Base-by-base conservation (phyloP, 1,284 basidiomycete genomes). In the Phlebopus sp. region DNA sequence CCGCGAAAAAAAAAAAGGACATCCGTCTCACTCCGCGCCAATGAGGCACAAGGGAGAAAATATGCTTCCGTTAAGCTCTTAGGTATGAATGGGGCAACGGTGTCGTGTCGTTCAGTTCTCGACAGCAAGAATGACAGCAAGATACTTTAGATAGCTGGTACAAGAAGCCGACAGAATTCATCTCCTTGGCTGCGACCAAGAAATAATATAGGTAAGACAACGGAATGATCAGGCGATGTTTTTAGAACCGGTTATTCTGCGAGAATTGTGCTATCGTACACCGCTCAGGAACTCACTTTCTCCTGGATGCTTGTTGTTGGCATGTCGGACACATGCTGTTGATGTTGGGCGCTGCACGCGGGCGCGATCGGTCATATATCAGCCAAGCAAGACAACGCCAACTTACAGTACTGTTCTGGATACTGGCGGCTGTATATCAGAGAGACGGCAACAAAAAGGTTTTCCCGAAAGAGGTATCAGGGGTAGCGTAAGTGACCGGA, bases 381-480 rank as follows among this genome's bases (percentile, higher is more conserved):
- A 19, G 4, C 14, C 18, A 37, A 8, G 4, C 25, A 23, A 17
- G 13, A 13, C 2, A 11, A 17, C 19, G 32, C 2, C 23, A 34
- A 56, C 72, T 44, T 50, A 77, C 75, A 68, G 45, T 76, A 75
- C 44, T 74, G 71, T 44, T 76, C 71, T 14, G 74, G 74, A 40
- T 59, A 75, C 43, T 62, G 59, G 15, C 67, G 73, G 53, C 74
- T 76, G 35, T 42, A 30, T 47, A 21, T 17, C 34, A 42, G 36
- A 45, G 21, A 23, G 21, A 23, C 6, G 21, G 30, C 36, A 23
- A 36, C 34, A 34, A 34, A 29, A 36, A 47, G 27, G 19, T 19
- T 25, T 27, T 21, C 37, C 37, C 19, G 8, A 17, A 46, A 46
- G 27, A 44, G 14, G 30, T 44, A 39, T 44, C 13, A 53, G 40